Evolutionary conservation across 805 yeast genomes (phyloP), one percentile per base, ranked within the genome.

Genomic region (Cyberlindnera japonica): DNA sequence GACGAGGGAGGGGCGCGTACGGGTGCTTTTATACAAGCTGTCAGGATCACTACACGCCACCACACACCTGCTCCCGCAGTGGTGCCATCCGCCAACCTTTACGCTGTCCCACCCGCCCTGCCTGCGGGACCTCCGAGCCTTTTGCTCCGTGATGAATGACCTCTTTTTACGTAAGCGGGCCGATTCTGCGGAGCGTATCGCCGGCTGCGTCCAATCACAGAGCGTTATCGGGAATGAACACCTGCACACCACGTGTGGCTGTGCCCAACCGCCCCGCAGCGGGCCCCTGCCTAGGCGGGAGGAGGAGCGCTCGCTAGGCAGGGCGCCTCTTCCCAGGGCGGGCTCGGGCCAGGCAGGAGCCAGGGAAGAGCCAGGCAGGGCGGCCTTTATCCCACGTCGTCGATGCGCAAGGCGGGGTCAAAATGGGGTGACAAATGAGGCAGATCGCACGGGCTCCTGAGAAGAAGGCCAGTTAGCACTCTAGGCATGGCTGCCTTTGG

Each of bases 141-240:
- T 33, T 30, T 34, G 16, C 14, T 43, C 29, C 33, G 35, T 13
- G 41, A 44, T 44, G 48, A 44, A 44, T 44, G 48, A 44, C 48
- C 48, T 26, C 37, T 37, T 34, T n/a, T 40, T 44, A 25, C 25
- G 38, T 29, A 36, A 39, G 30, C 36, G 13, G 16, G 12, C n/a
- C 35, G 30, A 17, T 16, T 17, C 25, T 22, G 29, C 18, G 17
- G n/a, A n/a, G 11, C 3, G 35, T 24, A 32, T 32, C 40, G 16
- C 18, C 38, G 25, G 38, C n/a, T n/a, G n/a, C n/a, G n/a, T n/a
- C 41, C 45, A 41, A 41, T 41, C 31, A 37, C 19, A 10, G 19
- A 12, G 16, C 32, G 13, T 8, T 5, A 5, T 4, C 10, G 8
- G 15, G 35, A 12, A 21, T 14, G 36, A 19, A 22, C 19, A 34